Base-by-base conservation (phyloP, 2,329 filamentous ascomycete genomes). In the Stachybotrys chartarum region DNA sequence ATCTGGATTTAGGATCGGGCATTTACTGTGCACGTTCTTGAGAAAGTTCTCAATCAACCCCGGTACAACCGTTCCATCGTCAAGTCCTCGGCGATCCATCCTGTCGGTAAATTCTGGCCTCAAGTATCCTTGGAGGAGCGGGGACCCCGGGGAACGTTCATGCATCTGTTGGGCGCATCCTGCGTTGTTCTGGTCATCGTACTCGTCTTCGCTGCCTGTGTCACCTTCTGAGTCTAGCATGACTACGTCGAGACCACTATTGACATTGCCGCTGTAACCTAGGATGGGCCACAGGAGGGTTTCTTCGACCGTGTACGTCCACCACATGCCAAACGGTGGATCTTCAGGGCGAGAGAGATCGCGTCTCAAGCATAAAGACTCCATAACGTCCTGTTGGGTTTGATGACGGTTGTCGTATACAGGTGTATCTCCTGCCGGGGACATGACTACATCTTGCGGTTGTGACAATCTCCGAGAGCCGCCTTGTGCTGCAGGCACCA, bases 301-400 rank as follows among this genome's bases (percentile, higher is more conserved):
- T 30, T 55, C 54, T n/a, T 55, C 54, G 7, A 55, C 48, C 14
- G 54, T 55, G 31, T 51, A 55, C 5, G 54, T 52, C 54, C 54
- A 55, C 54, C 54, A 55, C 32, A 55, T 44, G 6, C 49, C 54
- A 18, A 55, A 55, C 5, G 54, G 54, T 2, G 54, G 54, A 18
- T 51, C 42, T 24, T 55, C 49, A n/a, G 54, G 48, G 3, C 24
- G 31, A 1, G 49, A 52, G 5, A 55, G 49, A 35, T 55, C 49
- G 8, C 54, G 18, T 6, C 54, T n/a, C 14, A 55, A 42, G 5
- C 14, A 55, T 17, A 55, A 31, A 17, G 49, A 46, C 42, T 51
- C 48, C 54, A 55, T 55, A 14, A 55, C 42, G 30, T 55, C 49
- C 5, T 52, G 14, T 14, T 55, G 47, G 24, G 48, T 52, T 14